These are phyloP conservation scores for grape (Vitis vinifera) DNA, from an alignment of 164 flowering plant species.

Conservation along the genomic window ASM3070453v1 NC_081811.1:26499501-26500000, in stretches of 20 bases:
- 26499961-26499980: constrained; percentile 89
- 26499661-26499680: neutral
- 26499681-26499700: neutral
- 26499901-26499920: neutral
- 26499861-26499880: neutral
- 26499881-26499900: neutral
- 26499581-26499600: no score
- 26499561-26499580: no score
- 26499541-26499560: no score
- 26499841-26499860: constrained; percentile 21
- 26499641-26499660: no score
- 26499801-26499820: constrained; percentile 49
- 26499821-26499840: constrained; percentile 43
- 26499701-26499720: neutral
- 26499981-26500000: constrained; percentile 60
- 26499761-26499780: constrained; percentile 18
- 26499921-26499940: constrained; percentile 73
- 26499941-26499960: constrained; percentile 63
- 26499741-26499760: no score
- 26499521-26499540: no score
- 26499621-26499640: no score
- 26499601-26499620: no score
- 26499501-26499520: no score
- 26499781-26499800: constrained; percentile 37
- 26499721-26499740: neutral